Percentiles rank a stretch among this genome's conserved stretches.
phyloP scores from a whole-genome alignment of 768 basidiomycete species.

The Phanerodontia chrysosporium region DNA sequence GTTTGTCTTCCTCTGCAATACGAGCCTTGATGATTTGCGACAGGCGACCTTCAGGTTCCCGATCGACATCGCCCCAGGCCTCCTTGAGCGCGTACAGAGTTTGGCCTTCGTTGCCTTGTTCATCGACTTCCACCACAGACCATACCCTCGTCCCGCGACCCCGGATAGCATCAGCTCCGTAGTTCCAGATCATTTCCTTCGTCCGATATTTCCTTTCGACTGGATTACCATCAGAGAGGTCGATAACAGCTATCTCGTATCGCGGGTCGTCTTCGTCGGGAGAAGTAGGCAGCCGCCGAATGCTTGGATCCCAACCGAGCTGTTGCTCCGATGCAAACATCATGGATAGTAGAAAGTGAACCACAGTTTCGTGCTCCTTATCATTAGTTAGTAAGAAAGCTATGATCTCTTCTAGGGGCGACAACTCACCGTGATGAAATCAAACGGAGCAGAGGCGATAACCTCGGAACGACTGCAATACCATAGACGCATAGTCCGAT shows the following conservation, averaged over 20 bases:
- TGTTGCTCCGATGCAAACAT: neutral
- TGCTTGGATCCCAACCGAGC: conserved; percentile 8
- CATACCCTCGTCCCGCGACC: conserved; percentile 9
- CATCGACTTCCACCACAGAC: neutral
- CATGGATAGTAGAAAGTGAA: neutral
- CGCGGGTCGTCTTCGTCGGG: too few relatives aligned
- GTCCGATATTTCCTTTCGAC: neutral
- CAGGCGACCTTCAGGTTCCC: neutral
- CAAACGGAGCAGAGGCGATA: neutral
- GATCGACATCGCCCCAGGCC: neutral
- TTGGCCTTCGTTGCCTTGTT: neutral
- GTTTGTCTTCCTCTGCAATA: neutral
- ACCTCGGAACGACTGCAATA: neutral
- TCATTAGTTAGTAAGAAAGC: neutral
- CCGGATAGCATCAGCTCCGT: neutral
- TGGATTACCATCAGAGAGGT: neutral
- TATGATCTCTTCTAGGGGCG: neutral
- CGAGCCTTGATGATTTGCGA: neutral
- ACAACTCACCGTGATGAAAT: neutral
- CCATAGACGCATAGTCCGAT: neutral
- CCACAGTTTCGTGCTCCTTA: neutral
- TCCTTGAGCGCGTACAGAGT: conserved; percentile 2
- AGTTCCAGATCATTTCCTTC: neutral
- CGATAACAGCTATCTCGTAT: neutral
- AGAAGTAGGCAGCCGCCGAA: neutral